Evolutionary conservation across 1,284 basidiomycete species (phyloP).

Genomic region (Agaricales sp.): DNA sequence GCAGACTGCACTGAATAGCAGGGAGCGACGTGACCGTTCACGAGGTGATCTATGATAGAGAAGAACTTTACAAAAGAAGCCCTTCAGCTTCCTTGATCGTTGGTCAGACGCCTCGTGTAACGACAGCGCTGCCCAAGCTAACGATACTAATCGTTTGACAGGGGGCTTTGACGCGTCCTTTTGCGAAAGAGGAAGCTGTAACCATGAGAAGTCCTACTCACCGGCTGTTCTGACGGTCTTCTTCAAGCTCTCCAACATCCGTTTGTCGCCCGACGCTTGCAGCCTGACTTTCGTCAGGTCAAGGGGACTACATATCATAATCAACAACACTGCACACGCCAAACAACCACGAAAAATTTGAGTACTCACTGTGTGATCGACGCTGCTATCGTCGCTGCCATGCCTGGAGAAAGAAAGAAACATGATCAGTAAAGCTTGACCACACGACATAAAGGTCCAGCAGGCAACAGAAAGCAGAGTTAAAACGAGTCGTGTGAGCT

Average conservation of each 20-base stretch:
- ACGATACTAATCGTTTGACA: too few relatives aligned
- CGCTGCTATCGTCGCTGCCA: constrained; percentile 74
- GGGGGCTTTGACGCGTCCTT: background rate
- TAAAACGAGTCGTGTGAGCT: constrained; percentile 14
- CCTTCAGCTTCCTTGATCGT: too few relatives aligned
- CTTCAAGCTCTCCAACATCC: constrained; percentile 69
- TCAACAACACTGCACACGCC: background rate
- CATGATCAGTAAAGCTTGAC: background rate
- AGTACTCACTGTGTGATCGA: constrained; percentile 65
- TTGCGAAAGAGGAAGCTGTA: background rate
- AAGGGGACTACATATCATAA: constrained; percentile 39
- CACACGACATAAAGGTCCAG: background rate
- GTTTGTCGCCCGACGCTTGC: constrained; percentile 81
- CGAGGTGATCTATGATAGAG: too few relatives aligned
- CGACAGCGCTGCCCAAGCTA: too few relatives aligned
- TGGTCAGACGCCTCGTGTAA: too few relatives aligned
- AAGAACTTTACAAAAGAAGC: too few relatives aligned
- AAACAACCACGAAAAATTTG: background rate
- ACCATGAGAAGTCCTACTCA: constrained; percentile 16
- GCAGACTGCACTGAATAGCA: too few relatives aligned
- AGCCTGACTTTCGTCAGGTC: constrained; percentile 84
- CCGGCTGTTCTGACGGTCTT: constrained; percentile 70
- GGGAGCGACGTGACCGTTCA: too few relatives aligned
- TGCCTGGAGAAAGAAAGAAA: constrained; percentile 27
- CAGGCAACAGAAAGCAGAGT: background rate